phyloP scores from a whole-genome alignment of 1,139 yeast genomes.

The Pichia sp. region DNA sequence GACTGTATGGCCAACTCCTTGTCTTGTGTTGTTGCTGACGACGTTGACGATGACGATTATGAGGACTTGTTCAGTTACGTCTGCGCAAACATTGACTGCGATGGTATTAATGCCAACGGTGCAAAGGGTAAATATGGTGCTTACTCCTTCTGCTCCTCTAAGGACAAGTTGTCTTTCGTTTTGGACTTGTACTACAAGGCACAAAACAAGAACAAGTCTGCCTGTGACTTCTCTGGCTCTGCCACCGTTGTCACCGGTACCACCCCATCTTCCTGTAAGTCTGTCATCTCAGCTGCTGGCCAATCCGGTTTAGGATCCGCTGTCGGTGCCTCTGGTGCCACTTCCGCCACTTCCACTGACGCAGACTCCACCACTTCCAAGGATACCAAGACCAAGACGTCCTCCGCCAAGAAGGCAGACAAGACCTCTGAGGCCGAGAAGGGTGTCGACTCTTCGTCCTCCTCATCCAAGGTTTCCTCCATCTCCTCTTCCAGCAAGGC shows the following conservation, averaged over 20 bases:
- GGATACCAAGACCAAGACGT: neutral
- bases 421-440: slow-evolving; percentile 22
- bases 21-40: slow-evolving; percentile 50
- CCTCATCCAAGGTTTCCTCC: slow-evolving; percentile 18
- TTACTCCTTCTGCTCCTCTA: slow-evolving; percentile 58
- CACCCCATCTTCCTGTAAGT: slow-evolving; percentile 1
- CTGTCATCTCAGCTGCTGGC: slow-evolving; percentile 35
- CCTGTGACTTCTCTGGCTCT: slow-evolving; percentile 68
- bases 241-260: slow-evolving; percentile 35
- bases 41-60: slow-evolving; percentile 49
- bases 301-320: slow-evolving; percentile 32
- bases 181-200: slow-evolving; percentile 60
- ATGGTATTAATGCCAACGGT: slow-evolving; percentile 59
- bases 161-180: slow-evolving; percentile 59
- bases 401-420: slow-evolving; percentile 21
- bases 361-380: neutral
- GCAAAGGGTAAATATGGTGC: slow-evolving; percentile 60
- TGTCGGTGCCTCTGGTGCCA: slow-evolving; percentile 30
- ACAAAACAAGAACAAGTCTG: slow-evolving; percentile 41
- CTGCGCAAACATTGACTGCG: slow-evolving; percentile 49
- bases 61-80: slow-evolving; percentile 51
- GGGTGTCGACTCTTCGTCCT: neutral
- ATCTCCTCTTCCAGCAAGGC: slow-evolving; percentile 12
- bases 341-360: neutral
- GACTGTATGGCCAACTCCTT: slow-evolving; percentile 51